Percentiles rank a stretch among this genome's conserved stretches.
phyloP scores from a whole-genome alignment of 495 filamentous ascomycete species.

The Clavariopsis aquatica region DNA sequence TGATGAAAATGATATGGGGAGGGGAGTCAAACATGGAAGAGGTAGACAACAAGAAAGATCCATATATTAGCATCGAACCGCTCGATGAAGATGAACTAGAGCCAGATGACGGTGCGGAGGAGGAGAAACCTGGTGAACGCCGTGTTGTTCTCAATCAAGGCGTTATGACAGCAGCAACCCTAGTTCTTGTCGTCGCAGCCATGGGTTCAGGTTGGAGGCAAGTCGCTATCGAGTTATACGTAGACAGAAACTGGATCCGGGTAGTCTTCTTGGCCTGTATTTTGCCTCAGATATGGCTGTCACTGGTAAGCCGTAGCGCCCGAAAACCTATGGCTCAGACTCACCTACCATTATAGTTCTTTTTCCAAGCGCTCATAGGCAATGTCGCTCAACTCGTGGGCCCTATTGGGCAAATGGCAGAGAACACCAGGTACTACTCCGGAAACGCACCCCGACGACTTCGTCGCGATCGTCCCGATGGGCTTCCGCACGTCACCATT shows the following conservation, averaged over 20 bases:
- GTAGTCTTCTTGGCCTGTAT: slow-evolving; percentile 51
- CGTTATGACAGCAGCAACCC: slow-evolving; percentile 52
- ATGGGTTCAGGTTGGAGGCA: slow-evolving; percentile 58
- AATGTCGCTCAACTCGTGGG: slow-evolving; percentile 61
- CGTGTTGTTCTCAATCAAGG: slow-evolving; percentile 55
- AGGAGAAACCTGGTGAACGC: slow-evolving; percentile 50
- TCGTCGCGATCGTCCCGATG: slow-evolving; percentile 41
- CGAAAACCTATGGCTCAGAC: neutral
- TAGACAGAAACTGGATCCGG: slow-evolving; percentile 54
- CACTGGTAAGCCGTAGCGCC: slow-evolving; percentile 51
- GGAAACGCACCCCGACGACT: slow-evolving; percentile 55
- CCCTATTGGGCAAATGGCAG: slow-evolving; percentile 56
- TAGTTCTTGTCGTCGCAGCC: slow-evolving; percentile 54
- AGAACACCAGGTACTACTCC: slow-evolving; percentile 64
- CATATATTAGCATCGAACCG: slow-evolving; percentile 24
- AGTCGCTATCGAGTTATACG: slow-evolving; percentile 55
- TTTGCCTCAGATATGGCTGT: slow-evolving; percentile 58
- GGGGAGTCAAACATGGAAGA: slow-evolving; percentile 26
- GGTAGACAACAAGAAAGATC: slow-evolving; percentile 42
- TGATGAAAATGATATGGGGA: slow-evolving; percentile 52
- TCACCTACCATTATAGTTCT: slow-evolving; percentile 51
- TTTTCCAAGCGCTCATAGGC: slow-evolving; percentile 59
- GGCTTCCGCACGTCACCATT: slow-evolving; percentile 69
- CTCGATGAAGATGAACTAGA: slow-evolving; percentile 41
- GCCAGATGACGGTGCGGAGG: slow-evolving; percentile 12